Evolutionary conservation across 177 flowering plant genomes (phyloP).

Genomic region (Telopea speciosissima): DNA sequence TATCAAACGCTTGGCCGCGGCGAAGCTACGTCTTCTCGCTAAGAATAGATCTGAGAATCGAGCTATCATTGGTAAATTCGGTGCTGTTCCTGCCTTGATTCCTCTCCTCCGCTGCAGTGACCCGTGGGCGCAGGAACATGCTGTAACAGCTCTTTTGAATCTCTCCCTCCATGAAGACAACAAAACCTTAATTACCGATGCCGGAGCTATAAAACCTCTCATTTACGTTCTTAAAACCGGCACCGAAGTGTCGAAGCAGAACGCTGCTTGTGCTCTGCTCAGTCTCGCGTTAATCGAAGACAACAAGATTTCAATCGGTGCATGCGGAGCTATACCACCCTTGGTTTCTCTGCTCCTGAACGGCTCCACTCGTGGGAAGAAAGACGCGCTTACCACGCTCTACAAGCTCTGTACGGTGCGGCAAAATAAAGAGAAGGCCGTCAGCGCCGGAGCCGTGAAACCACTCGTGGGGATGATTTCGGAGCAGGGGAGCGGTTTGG

Average conservation of each 20-base stretch:
- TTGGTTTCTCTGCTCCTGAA: constrained; percentile 60
- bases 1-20: constrained; percentile 73
- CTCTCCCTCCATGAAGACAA: constrained; percentile 74
- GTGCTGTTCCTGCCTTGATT: constrained; percentile 75
- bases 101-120: constrained; percentile 66
- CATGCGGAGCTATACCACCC: constrained; percentile 89
- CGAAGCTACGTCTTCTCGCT: constrained; percentile 76
- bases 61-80: constrained; percentile 76
- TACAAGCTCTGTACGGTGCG: constrained; percentile 71
- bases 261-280: constrained; percentile 87
- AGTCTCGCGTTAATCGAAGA: constrained; percentile 74
- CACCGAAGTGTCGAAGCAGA: constrained; percentile 84
- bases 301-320: constrained; percentile 83
- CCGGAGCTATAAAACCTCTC: constrained; percentile 72
- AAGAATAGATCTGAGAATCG: constrained; percentile 87
- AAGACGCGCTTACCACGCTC: constrained; percentile 86
- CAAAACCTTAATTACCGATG: constrained; percentile 35
- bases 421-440: constrained; percentile 85
- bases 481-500: constrained; percentile 63
- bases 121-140: constrained; percentile 87
- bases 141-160: constrained; percentile 86
- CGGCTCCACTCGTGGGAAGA: constrained; percentile 79
- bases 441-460: constrained; percentile 79
- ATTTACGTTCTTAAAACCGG: constrained; percentile 87
- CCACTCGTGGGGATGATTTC: constrained; percentile 67